Base-by-base conservation (phyloP, 1,139 yeast species). In the Yamadazyma diddensiae region DNA sequence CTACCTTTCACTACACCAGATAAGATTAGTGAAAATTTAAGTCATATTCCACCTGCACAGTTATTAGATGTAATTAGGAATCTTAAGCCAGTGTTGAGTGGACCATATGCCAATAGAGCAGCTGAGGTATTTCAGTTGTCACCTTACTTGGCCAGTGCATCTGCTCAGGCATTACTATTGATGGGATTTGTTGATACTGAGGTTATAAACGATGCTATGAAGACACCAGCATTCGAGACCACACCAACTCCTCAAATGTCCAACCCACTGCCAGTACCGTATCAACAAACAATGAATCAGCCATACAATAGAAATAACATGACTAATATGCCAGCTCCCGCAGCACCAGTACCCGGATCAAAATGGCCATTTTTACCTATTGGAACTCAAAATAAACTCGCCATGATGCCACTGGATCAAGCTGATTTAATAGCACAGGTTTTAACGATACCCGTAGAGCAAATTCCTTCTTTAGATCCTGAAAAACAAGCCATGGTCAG, bases 131-230 rank as follows among this genome's bases (percentile, higher is more conserved):
- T 79, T 38, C 73, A 65, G 37, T 63, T 77, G 21, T 73, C 78
- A 25, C 79, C 82, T 3, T 70, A 76, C 31, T 59, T 82, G 28
- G 81, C 87, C 4, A 61, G 77, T 2, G 69, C 84, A 2, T 78
- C 84, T 1, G 77, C 88, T 0, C 92, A 83, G 52, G 84, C 87
- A 3, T 62, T 83, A 40, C 55, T 82, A n/a, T 63, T 81, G 29
- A 82, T 82, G 90, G 94, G 92, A 1, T 67, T 82, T 30, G 75
- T 82, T 20, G 84, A 82, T 51, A 66, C 70, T 25, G 79, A 77
- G 25, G 82, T 80, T 13, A 77, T 82, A 17, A 65, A 70, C 22
- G 73, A 67, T 37, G 57, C 73, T 14, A 63, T 63, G 62, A 61
- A 59, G 26, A 46, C 59, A 4, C 47, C 49, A 2, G 45, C 50